Evolutionary conservation across 805 yeast genomes (phyloP), one percentile per base, ranked within the genome.

Genomic region (Candida schatavii): DNA sequence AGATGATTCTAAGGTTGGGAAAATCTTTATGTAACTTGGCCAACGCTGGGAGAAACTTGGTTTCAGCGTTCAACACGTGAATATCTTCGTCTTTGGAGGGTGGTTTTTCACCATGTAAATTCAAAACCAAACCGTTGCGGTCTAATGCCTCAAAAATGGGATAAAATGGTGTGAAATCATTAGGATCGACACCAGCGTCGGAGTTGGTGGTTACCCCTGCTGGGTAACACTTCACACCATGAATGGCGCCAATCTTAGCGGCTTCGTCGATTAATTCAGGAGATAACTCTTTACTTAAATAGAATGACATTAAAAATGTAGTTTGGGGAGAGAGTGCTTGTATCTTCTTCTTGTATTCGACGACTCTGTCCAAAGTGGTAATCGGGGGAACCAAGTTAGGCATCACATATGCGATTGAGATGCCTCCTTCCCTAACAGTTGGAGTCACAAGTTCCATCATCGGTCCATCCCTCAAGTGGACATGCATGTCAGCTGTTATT

Each of bases 171-270:
- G 84, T 77, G 64, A 93, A 93, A 56, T 91, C 96, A 54, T 89
- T 88, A 19, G 95, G 95, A 61, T 86, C 93, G 19, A 93, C 97
- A 39, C 99, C 99, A 3, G 83, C 86, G 37, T 77, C 64, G 7
- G 97, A 88, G 68, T 93, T 93, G 30, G 99, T 93, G n/a, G 99
- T 93, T 25, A 93, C 99, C 35, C 99, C 99, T 2, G 98, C 97
- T 32, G 99, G 99, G 62, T 93, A 93, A 61, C 96, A 89, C 63
- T 93, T 93, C 51, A 93, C 88, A 43, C 99, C 99, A 23, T 81
- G 73, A 42, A 91, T 81, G 29, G 80, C 81, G 1, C 82, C 82
- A 14, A 65, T 55, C 42, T 71, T 58, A 5, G 90, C 95, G 27
- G 97, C 98, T 47, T 80, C 77, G 41, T 78, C 80, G 43, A 93